Evolutionary conservation across 176 grass and related monocot species (phyloP).

Genomic region (Juncus effusus): DNA sequence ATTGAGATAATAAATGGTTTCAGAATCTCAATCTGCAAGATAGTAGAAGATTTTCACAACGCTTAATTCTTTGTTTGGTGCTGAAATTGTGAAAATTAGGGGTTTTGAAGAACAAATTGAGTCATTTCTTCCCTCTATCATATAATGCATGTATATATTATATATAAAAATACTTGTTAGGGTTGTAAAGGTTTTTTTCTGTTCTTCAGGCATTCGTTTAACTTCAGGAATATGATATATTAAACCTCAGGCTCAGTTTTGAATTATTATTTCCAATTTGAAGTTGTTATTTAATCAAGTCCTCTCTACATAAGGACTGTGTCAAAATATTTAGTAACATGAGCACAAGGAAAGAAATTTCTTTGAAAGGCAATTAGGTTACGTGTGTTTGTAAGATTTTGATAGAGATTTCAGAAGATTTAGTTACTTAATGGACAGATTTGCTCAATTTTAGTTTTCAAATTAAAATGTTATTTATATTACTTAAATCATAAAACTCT

Average conservation of each 20-base stretch:
- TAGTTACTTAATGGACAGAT: background rate
- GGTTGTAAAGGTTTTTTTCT: no score
- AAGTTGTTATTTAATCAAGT: no score
- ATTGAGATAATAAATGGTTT: background rate
- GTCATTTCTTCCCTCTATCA: conserved; percentile 15
- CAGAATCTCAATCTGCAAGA: conserved; percentile 22
- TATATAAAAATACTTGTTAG: no score
- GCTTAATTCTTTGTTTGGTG: conserved; percentile 15
- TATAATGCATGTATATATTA: no score
- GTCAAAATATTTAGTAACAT: background rate
- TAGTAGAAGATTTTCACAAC: conserved; percentile 11
- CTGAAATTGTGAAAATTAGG: conserved; percentile 25
- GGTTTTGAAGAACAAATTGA: conserved; percentile 1
- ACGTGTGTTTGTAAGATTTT: background rate
- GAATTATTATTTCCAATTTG: no score
- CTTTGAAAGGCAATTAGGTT: background rate
- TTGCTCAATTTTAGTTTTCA: background rate
- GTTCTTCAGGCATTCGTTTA: no score
- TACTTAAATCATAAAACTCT: background rate
- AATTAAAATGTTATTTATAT: background rate
- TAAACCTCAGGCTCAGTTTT: no score
- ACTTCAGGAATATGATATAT: no score
- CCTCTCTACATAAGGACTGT: background rate
- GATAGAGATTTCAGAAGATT: background rate
- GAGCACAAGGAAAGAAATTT: background rate